Conservation (phyloP, 345 rosid species). For the Hevea brasiliensis region DNA sequence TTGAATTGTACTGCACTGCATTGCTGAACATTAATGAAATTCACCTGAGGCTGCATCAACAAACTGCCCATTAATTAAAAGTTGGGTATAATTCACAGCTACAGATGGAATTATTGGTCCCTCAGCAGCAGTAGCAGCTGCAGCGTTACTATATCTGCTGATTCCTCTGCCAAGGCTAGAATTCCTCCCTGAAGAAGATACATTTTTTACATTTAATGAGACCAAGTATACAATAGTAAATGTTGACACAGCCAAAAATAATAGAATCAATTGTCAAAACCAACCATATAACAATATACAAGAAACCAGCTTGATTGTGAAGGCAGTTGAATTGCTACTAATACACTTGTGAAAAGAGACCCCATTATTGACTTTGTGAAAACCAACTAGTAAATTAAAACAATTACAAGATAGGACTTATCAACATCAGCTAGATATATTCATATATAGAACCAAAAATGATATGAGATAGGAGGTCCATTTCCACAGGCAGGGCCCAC, state of each 20-base stretch:
- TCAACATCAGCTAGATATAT: background rate
- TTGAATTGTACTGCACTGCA: too few relatives aligned
- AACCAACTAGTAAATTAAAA: background rate
- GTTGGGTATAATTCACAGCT: conserved; percentile 56
- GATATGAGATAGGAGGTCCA: background rate
- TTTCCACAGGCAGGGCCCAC: background rate
- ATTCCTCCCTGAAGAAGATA: conserved; percentile 46
- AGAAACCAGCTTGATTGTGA: background rate
- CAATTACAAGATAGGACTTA: background rate
- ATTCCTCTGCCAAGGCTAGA: conserved; percentile 35
- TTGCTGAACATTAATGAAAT: background rate
- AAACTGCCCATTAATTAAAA: conserved; percentile 69
- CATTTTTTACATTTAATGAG: background rate
- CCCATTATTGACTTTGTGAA: background rate
- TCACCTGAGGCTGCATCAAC: conserved; percentile 89
- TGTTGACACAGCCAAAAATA: background rate
- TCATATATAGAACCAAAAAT: background rate
- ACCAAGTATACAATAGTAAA: background rate
- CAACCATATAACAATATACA: background rate
- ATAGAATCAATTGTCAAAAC: background rate
- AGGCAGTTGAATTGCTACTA: background rate
- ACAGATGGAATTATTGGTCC: conserved; percentile 64
- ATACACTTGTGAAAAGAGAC: background rate
- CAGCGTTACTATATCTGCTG: conserved; percentile 36
- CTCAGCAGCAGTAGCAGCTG: conserved; percentile 57